A percentile compares a stretch with the other conserved stretches of the same genome.
Evolutionary conservation across 1,284 basidiomycete genomes (phyloP).

Genomic region (Wallemia hederae): DNA sequence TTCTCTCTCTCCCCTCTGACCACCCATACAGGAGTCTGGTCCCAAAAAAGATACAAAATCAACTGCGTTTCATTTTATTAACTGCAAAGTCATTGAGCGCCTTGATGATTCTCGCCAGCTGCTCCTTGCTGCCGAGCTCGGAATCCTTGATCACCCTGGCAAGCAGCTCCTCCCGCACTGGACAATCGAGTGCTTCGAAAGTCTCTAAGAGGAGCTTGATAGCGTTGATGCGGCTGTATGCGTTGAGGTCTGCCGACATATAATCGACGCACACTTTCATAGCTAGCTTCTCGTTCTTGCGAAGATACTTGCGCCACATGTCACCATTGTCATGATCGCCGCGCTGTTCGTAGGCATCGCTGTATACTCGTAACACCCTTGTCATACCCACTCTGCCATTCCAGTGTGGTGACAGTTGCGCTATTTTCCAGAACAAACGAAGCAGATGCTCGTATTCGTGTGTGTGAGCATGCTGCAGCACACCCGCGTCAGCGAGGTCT

Average conservation of each 20-base stretch:
- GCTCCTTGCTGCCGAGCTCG: background rate
- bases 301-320: background rate
- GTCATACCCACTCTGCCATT: background rate
- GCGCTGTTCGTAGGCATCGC: background rate
- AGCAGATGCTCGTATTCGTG: background rate
- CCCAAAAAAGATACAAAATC: too few species aligned
- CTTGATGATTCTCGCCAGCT: background rate
- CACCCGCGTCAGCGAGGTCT: background rate
- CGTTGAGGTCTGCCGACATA: background rate
- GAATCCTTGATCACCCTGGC: background rate
- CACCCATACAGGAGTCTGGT: too few species aligned
- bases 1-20: too few species aligned
- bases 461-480: background rate
- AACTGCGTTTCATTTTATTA: background rate
- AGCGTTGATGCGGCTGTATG: background rate
- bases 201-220: background rate
- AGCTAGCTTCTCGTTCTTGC: background rate
- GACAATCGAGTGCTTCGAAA: background rate
- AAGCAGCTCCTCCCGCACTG: background rate
- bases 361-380: background rate
- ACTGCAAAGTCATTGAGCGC: background rate
- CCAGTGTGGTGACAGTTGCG: background rate
- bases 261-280: background rate
- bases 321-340: background rate
- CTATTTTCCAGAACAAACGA: background rate